Conservation (phyloP, 371 early-diverging fungal species). For the Choanephora cucurbitarum region DNA sequence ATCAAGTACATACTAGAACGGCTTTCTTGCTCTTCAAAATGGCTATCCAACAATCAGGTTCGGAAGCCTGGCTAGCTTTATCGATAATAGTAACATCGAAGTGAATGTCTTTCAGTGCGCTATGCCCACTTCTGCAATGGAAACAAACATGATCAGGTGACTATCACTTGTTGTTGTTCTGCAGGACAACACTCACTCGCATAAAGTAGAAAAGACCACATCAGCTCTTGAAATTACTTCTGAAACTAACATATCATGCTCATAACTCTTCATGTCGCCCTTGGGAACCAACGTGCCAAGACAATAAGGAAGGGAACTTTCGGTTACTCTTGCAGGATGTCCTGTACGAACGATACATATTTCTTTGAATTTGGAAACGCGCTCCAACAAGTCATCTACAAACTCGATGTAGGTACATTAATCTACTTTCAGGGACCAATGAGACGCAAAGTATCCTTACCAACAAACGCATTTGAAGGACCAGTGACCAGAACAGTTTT, state of each 20-base stretch:
- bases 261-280: constrained; percentile 70
- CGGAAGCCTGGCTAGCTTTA: constrained; percentile 88
- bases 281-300: constrained; percentile 55
- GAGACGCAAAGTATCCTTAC: constrained; percentile 32
- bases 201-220: constrained; percentile 61
- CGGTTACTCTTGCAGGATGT: constrained; percentile 80
- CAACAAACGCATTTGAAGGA: constrained; percentile 91
- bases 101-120: constrained; percentile 46
- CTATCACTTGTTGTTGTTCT: not conserved
- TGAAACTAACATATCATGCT: constrained; percentile 60
- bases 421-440: not conserved
- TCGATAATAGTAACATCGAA: constrained; percentile 95
- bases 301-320: constrained; percentile 62
- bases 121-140: constrained; percentile 47
- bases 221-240: constrained; percentile 51
- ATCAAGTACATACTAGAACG: constrained; percentile 53
- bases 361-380: constrained; percentile 36
- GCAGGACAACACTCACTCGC: constrained; percentile 35
- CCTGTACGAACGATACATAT: constrained; percentile 78
- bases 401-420: not conserved
- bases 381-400: constrained; percentile 79
- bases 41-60: constrained; percentile 90
- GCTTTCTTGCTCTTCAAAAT: constrained; percentile 73
- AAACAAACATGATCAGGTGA: not conserved
- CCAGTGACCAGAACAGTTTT: constrained; percentile 87